Base-by-base conservation (phyloP, 805 yeast genomes). In the Wickerhamomyces silvicola region DNA sequence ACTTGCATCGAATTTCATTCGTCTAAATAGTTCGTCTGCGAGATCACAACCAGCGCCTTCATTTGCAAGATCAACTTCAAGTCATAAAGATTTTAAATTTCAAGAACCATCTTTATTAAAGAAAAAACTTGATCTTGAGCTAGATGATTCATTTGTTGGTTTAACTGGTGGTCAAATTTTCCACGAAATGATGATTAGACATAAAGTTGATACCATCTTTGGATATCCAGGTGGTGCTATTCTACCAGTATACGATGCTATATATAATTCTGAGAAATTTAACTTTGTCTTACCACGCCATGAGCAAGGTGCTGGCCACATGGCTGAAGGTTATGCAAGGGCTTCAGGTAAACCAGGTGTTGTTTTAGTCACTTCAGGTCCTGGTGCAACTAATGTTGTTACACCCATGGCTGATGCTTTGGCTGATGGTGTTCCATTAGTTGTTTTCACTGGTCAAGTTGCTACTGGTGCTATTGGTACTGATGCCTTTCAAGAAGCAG, bases 151-250 rank as follows among this genome's bases (percentile, higher is more conserved):
- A 5, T 78, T 90, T 51, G 87, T 92, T 34, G 98, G 98, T 12
- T 72, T 87, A 48, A 81, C 95, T n/a, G 98, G 98, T 43, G 98
- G 98, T 48, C 92, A 92, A 64, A 88, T 92, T 41, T 92, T 92
- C 68, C 97, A 90, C 60, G 97, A 90, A 62, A 92, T 92, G 97
- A 92, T 92, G 97, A 69, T 78, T 41, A 77, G 97, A 58, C 96
- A 92, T 58, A 75, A 84, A 33, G 98, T 92, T 36, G 97, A 92
- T 60, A 86, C 96, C 38, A 76, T 92, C 29, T 92, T 90, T 58
- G 98, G 98, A 26, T 92, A 92, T 66, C 94, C 98, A 34, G 98
- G 98, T 53, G 98, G 98, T 58, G 98, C 98, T 46, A 92, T 92
- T 52, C 71, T 92, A 51, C 97, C 98, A 10, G 98, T 92, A 17